phyloP scores from a whole-genome alignment of 129 eudicot genomes.

The Tagetes erecta region DNA sequence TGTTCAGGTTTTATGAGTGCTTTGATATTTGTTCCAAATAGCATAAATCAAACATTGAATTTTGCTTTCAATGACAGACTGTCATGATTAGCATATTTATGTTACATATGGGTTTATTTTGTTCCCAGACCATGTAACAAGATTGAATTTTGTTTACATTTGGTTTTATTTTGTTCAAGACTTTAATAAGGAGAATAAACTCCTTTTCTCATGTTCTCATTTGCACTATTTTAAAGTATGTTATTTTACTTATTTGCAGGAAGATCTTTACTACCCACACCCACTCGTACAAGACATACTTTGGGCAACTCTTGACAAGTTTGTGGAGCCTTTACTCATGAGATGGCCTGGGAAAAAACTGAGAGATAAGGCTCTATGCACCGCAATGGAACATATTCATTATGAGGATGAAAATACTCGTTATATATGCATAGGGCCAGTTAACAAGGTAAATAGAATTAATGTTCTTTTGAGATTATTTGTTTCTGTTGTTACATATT shows the following conservation, averaged over 20 bases:
- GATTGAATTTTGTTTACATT: constrained; percentile 7
- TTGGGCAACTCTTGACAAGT: constrained; percentile 78
- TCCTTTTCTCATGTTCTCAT: background rate
- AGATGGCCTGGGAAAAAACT: constrained; percentile 84
- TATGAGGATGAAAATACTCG: constrained; percentile 94
- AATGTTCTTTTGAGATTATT: background rate
- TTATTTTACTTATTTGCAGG: constrained; percentile 52
- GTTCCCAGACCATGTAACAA: constrained; percentile 5
- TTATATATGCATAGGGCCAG: constrained; percentile 89
- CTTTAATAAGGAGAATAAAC: constrained; percentile 6
- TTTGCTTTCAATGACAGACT: background rate
- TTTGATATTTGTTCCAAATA: constrained; percentile 20
- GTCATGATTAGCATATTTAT: constrained; percentile 17
- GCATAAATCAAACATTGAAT: background rate
- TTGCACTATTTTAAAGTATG: background rate
- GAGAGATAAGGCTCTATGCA: constrained; percentile 74
- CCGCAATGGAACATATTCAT: constrained; percentile 83
- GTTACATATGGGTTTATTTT: constrained; percentile 19
- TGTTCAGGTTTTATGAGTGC: constrained; percentile 18
- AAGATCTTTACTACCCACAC: constrained; percentile 94
- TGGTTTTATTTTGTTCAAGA: constrained; percentile 14
- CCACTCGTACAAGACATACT: constrained; percentile 84
- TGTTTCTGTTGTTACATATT: background rate
- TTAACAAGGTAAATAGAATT: constrained; percentile 62
- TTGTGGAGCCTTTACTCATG: constrained; percentile 73